phyloP scores from a whole-genome alignment of 2,329 filamentous ascomycete species.

The Lecanicillium sp. region DNA sequence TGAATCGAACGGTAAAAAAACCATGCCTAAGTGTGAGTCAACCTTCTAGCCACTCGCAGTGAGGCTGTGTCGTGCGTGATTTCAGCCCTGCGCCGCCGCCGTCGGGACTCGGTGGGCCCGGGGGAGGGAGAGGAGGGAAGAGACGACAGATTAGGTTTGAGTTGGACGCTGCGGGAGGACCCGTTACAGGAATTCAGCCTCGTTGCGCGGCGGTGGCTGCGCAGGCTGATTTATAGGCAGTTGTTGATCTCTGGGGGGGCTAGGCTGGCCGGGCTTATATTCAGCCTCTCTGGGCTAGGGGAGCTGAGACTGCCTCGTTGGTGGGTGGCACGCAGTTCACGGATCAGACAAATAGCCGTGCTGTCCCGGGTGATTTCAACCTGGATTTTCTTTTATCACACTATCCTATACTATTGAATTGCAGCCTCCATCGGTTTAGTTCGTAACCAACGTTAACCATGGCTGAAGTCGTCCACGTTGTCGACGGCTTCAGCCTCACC shows the following conservation, averaged over 20 bases:
- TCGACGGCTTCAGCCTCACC: conserved; percentile 18
- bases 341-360: background rate
- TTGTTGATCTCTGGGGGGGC: too few relatives aligned
- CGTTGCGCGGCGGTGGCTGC: background rate
- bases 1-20: too few relatives aligned
- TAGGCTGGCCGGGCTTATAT: background rate
- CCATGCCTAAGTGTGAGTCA: too few relatives aligned
- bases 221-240: too few relatives aligned
- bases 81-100: conserved; percentile 1
- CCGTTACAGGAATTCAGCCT: background rate
- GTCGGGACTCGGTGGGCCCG: background rate
- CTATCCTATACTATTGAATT: background rate
- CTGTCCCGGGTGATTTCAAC: background rate
- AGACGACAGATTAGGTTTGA: too few relatives aligned
- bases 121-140: background rate
- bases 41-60: conserved; percentile 1
- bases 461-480: conserved; percentile 7
- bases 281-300: background rate
- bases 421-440: too few relatives aligned
- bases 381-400: background rate
- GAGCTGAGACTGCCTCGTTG: conserved; percentile 3
- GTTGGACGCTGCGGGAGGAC: too few relatives aligned
- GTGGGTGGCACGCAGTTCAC: background rate
- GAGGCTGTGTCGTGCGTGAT: conserved; percentile 8
- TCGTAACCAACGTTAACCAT: background rate